Base-by-base conservation (phyloP, 2,329 filamentous ascomycete species). In the Fusarium sp. region DNA sequence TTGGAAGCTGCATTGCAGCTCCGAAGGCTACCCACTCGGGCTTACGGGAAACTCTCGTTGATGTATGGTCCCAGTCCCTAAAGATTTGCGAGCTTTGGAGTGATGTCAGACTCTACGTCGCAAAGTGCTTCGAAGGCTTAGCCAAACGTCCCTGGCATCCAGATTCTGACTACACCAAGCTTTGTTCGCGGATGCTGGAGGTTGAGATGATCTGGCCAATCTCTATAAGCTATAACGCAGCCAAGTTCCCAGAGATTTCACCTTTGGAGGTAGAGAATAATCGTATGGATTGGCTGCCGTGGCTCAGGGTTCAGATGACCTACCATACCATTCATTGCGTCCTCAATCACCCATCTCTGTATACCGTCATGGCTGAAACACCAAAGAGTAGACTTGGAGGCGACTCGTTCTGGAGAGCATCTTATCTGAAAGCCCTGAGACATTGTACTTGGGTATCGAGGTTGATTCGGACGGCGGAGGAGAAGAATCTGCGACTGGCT, bases 371-470 rank as follows among this genome's bases (percentile, higher is more conserved):
- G 39, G 59, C 65, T 10, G 39, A 69, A 26, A 69, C 65, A 1
- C 63, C 72, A 1, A 70, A 45, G 2, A 38, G 45, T 7, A 73
- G 24, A 24, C 28, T 70, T 1, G 72, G 72, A 1, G 60, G 58
- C 1, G 69, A 60, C 7, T 64, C 72, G 0, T 75, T 75, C 2
- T 75, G 72, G 72, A 57, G 69, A 47, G 48, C 65, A 3, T 75
- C 72, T 0, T 73, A 65, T 0, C 61, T 73, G 3, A 75, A 63
- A 1, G 72, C 72, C 0, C 54, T 75, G 8, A 44, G 69, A 1
- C 72, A 75, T 3, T 70, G 69, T 6, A 75, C 72, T 1, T 75
- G 72, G 72, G 62, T 75, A 9, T 73, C 69, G 1, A 54, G 72
- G 17, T 4, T 73, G 12, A 75, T 75, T 10, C 51, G 62, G 22